Percentiles rank a stretch among this genome's conserved stretches.
Evolutionary conservation across 768 basidiomycete genomes (phyloP).

Genomic region (Boletus tomentosulus): DNA sequence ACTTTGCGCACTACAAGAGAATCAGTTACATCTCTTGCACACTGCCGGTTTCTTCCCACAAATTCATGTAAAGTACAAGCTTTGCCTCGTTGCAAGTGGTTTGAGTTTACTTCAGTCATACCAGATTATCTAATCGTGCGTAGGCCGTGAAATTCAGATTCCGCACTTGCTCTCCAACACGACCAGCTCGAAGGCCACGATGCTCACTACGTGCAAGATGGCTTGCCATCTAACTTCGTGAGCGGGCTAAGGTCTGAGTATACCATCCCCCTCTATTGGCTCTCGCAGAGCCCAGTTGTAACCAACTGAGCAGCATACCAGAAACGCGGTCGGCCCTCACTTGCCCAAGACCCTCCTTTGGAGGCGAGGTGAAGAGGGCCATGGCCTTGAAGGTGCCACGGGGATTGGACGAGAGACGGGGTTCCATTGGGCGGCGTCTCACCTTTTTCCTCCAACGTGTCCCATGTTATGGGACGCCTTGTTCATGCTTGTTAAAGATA

Average conservation of each 20-base stretch:
- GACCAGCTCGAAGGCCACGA: constrained; percentile 51
- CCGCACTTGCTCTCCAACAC: not conserved
- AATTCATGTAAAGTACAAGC: too few relatives aligned
- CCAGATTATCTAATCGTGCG: not conserved
- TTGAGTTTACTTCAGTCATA: not conserved
- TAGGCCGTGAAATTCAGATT: not conserved
- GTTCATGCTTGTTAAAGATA: constrained; percentile 2
- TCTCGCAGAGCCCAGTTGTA: constrained; percentile 58
- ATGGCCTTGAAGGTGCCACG: constrained; percentile 46
- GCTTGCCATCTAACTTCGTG: constrained; percentile 38
- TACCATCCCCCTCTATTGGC: constrained; percentile 58
- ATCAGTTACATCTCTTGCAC: too few relatives aligned
- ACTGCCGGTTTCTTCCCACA: too few relatives aligned
- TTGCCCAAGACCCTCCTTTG: constrained; percentile 39
- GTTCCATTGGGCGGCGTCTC: not conserved
- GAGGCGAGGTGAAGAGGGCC: constrained; percentile 13
- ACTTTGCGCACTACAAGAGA: too few relatives aligned
- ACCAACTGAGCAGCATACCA: constrained; percentile 62
- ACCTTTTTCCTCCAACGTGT: constrained; percentile 12
- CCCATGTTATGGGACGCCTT: constrained; percentile 3
- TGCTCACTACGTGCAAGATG: constrained; percentile 40
- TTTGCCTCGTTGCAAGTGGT: not conserved
- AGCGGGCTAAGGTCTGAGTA: constrained; percentile 84
- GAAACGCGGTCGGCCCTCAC: constrained; percentile 42
- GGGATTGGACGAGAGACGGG: constrained; percentile 39